Conservation (phyloP, 257 asterid species). For the Fraxinus quadrangulata region DNA sequence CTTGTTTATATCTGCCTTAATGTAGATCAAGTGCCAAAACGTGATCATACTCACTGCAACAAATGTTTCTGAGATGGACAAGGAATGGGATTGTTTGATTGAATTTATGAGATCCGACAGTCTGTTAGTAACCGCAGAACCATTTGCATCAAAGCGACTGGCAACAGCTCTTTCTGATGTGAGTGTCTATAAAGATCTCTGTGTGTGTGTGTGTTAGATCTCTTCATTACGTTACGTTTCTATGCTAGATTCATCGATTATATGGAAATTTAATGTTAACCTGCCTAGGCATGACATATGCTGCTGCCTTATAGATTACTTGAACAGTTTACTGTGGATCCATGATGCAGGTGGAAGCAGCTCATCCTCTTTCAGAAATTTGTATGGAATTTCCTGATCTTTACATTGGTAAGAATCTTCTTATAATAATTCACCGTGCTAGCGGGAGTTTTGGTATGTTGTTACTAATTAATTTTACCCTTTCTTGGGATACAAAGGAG, state of each 20-base stretch:
- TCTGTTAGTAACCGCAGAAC: conserved; percentile 45
- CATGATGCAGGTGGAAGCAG: conserved; percentile 63
- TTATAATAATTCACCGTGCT: neutral
- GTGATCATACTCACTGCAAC: conserved; percentile 74
- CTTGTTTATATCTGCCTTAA: conserved; percentile 5
- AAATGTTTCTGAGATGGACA: conserved; percentile 64
- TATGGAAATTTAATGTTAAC: neutral
- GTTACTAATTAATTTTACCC: neutral
- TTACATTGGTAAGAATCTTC: conserved; percentile 55
- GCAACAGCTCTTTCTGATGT: conserved; percentile 63
- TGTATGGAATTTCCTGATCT: conserved; percentile 65
- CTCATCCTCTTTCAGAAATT: conserved; percentile 70
- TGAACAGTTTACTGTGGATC: neutral
- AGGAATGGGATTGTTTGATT: conserved; percentile 71
- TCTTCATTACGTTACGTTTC: too few species aligned
- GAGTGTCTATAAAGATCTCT: conserved; percentile 29
- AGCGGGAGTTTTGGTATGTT: neutral
- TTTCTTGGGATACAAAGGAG: conserved; percentile 48
- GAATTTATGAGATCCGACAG: conserved; percentile 49
- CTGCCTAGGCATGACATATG: neutral
- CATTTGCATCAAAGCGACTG: conserved; percentile 57
- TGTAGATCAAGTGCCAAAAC: conserved; percentile 82
- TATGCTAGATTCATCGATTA: neutral
- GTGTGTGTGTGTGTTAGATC: too few species aligned
- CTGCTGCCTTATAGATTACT: neutral